These are phyloP conservation scores for Sporothrix sp. DNA, from an alignment of 2,329 filamentous ascomycete species.

Conservation along the genomic window DNA sequence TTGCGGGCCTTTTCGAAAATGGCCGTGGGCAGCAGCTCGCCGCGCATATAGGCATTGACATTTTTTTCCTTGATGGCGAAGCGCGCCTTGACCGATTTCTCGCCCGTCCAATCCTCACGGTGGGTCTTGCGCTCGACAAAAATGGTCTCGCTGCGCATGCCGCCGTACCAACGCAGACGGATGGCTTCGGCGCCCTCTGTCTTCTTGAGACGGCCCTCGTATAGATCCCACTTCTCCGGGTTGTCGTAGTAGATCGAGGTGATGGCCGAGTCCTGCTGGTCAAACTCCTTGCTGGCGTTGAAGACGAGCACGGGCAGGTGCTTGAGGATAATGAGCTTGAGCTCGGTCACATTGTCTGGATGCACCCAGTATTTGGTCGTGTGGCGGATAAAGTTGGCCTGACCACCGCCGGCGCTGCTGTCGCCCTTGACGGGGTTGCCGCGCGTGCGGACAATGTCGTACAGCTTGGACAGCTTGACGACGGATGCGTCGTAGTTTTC, in stretches of 20 bases:
- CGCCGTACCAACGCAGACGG: constrained; percentile 92
- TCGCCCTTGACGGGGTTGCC: constrained; percentile 91
- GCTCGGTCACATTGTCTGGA: constrained; percentile 92
- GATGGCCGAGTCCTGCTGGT: constrained; percentile 81
- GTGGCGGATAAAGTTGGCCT: constrained; percentile 92
- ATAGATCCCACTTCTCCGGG: constrained; percentile 84
- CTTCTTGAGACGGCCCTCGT: constrained; percentile 91
- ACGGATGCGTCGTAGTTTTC: constrained; percentile 97
- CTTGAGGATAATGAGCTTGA: constrained; percentile 96
- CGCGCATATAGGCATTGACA: constrained; percentile 80
- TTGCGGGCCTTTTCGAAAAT: constrained; percentile 96
- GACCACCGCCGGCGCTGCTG: constrained; percentile 77
- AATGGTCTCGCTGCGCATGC: constrained; percentile 89
- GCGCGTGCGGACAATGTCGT: constrained; percentile 86
- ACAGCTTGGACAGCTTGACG: constrained; percentile 87
- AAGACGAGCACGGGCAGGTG: constrained; percentile 95
- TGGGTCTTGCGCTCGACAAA: constrained; percentile 98
- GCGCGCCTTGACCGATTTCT: constrained; percentile 96
- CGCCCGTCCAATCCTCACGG: constrained; percentile 96
- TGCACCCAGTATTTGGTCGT: constrained; percentile 99
- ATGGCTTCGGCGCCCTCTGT: constrained; percentile 96
- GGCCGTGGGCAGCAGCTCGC: constrained; percentile 72
- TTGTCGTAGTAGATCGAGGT: constrained; percentile 99
- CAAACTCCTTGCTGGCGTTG: constrained; percentile 94
- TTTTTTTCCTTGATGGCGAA: constrained; percentile 97